Evolutionary conservation across 768 basidiomycete species (phyloP).

Genomic region (Leccinum imitatum): DNA sequence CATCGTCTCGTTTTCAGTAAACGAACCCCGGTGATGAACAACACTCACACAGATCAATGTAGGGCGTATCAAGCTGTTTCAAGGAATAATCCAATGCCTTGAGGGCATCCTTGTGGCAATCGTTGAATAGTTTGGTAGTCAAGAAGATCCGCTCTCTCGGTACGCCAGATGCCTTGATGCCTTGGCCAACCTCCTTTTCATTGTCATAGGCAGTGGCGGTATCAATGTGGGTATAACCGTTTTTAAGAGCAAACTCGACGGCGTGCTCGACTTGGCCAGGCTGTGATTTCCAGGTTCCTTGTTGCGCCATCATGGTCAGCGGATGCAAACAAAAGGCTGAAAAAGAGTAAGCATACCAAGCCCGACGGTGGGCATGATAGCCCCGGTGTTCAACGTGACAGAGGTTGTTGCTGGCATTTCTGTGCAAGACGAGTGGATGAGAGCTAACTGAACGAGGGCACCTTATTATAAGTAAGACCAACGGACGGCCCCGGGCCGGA

Average conservation of each 20-base stretch:
- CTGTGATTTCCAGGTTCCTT: slow-evolving; percentile 75
- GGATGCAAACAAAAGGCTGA: background rate
- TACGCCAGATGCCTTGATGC: slow-evolving; percentile 72
- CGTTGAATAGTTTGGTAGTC: slow-evolving; percentile 70
- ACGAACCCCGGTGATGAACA: background rate
- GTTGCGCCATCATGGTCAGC: background rate
- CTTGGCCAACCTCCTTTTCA: slow-evolving; percentile 79
- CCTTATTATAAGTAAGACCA: background rate
- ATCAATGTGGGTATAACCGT: slow-evolving; percentile 74
- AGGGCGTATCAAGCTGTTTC: slow-evolving; percentile 63
- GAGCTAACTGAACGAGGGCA: background rate
- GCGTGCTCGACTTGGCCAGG: slow-evolving; percentile 73
- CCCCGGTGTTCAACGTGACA: slow-evolving; percentile 72
- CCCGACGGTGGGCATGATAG: slow-evolving; percentile 71
- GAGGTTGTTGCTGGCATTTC: slow-evolving; percentile 45
- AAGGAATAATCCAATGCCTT: slow-evolving; percentile 67
- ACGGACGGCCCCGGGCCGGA: background rate
- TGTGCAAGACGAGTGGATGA: background rate
- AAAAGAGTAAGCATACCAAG: slow-evolving; percentile 41
- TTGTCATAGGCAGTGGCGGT: slow-evolving; percentile 74
- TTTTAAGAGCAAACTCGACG: slow-evolving; percentile 71
- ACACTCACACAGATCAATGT: slow-evolving; percentile 73
- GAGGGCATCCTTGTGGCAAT: slow-evolving; percentile 56
- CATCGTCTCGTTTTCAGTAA: background rate
- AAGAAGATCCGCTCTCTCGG: slow-evolving; percentile 74